These are phyloP conservation scores for Boletus patriciae DNA, from an alignment of 768 basidiomycete genomes.

Conservation along the genomic window DNA sequence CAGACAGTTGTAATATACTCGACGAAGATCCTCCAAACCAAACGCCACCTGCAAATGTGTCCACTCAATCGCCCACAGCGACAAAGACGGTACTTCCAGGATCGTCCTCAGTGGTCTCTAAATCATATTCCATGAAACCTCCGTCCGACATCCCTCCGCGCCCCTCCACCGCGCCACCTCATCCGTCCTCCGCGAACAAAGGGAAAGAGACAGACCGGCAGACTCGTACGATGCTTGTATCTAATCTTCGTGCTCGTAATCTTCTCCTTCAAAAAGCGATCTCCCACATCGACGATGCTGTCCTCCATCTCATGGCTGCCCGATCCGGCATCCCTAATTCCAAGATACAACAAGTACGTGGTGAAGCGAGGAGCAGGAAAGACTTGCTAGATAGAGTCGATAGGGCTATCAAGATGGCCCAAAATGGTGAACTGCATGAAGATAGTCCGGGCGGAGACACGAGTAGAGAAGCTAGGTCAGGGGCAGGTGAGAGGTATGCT, in stretches of 20 bases:
- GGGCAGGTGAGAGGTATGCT: slow-evolving; percentile 18
- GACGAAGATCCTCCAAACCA: slow-evolving; percentile 11
- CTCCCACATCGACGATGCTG: slow-evolving; percentile 33
- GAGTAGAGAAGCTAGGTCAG: neutral
- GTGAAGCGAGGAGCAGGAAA: slow-evolving; percentile 32
- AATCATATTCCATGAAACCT: slow-evolving; percentile 12
- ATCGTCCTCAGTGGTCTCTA: slow-evolving; percentile 1
- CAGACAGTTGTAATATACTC: slow-evolving; percentile 14
- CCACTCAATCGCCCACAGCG: slow-evolving; percentile 13
- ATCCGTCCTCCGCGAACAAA: slow-evolving; percentile 17
- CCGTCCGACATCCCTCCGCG: slow-evolving; percentile 21
- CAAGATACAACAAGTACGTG: slow-evolving; percentile 32
- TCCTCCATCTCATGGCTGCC: slow-evolving; percentile 31
- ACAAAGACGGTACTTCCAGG: slow-evolving; percentile 10
- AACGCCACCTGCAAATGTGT: slow-evolving; percentile 19
- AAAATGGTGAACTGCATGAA: slow-evolving; percentile 14
- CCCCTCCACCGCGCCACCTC: slow-evolving; percentile 30
- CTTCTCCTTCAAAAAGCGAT: slow-evolving; percentile 34
- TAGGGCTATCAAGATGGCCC: slow-evolving; percentile 31
- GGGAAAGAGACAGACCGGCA: slow-evolving; percentile 11
- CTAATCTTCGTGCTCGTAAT: slow-evolving; percentile 31
- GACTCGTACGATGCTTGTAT: slow-evolving; percentile 23
- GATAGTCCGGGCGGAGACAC: slow-evolving; percentile 2
- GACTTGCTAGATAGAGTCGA: slow-evolving; percentile 32
- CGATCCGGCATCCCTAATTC: slow-evolving; percentile 33